Conservation (phyloP, 768 basidiomycete genomes). For the Tulasnella sp. region DNA sequence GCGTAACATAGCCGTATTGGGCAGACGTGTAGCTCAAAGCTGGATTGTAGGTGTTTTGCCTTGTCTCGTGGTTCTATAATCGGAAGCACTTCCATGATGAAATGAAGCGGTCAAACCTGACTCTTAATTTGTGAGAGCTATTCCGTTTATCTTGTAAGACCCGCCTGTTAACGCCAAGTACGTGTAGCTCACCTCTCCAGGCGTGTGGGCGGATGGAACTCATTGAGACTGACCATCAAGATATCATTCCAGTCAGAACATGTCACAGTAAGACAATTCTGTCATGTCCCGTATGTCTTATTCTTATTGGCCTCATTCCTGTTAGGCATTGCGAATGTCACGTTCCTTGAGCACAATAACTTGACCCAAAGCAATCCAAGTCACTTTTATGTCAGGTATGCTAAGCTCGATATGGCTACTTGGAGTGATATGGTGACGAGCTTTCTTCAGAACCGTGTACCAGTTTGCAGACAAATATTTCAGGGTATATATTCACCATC, state of each 20-base stretch:
- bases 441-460: background rate
- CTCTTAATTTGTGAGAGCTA: background rate
- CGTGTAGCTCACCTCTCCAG: background rate
- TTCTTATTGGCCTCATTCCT: background rate
- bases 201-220: background rate
- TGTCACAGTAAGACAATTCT: background rate
- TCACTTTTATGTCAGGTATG: background rate
- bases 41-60: background rate
- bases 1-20: background rate
- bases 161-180: background rate
- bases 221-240: background rate
- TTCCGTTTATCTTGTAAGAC: background rate
- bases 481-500: background rate
- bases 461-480: background rate
- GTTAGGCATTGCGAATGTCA: background rate
- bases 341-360: background rate
- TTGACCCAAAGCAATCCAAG: background rate
- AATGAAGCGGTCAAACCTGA: background rate
- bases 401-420: background rate
- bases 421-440: background rate
- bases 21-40: background rate
- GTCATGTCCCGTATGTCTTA: background rate
- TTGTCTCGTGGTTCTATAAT: background rate
- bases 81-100: background rate
- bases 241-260: background rate